A percentile compares a stretch with the other conserved stretches of the same genome.
Conservation (phyloP, 805 yeast species). For the Pichia deserticola region DNA sequence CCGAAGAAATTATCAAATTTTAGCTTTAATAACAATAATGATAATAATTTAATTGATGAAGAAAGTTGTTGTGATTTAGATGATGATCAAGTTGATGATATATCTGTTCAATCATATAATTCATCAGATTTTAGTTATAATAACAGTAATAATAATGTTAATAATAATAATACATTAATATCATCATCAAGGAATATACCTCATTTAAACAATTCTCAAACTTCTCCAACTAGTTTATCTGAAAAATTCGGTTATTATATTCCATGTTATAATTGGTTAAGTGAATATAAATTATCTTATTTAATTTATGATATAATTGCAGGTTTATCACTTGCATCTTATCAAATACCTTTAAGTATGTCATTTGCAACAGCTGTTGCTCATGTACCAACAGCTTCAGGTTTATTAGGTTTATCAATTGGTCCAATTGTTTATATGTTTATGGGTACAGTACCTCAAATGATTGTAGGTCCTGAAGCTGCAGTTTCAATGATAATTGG, state of each 20-base stretch:
- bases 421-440: slow-evolving; percentile 75
- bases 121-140: too few relatives aligned
- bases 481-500: slow-evolving; percentile 81
- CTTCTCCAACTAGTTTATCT: slow-evolving; percentile 3
- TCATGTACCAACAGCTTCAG: slow-evolving; percentile 74
- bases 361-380: slow-evolving; percentile 79
- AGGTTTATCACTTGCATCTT: slow-evolving; percentile 82
- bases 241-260: slow-evolving; percentile 50
- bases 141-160: background rate
- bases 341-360: slow-evolving; percentile 82
- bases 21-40: background rate
- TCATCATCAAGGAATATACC: slow-evolving; percentile 1
- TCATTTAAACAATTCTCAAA: background rate
- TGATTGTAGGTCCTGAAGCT: slow-evolving; percentile 91
- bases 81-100: background rate
- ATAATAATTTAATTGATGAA: background rate
- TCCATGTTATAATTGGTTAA: slow-evolving; percentile 65
- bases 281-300: slow-evolving; percentile 34
- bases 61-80: background rate
- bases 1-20: background rate
- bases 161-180: background rate
- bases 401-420: slow-evolving; percentile 65
- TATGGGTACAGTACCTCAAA: slow-evolving; percentile 79
- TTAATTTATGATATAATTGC: slow-evolving; percentile 64
- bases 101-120: background rate